Evolutionary conservation across 2,329 filamentous ascomycete genomes (phyloP).

Genomic region (Helotiales sp.): DNA sequence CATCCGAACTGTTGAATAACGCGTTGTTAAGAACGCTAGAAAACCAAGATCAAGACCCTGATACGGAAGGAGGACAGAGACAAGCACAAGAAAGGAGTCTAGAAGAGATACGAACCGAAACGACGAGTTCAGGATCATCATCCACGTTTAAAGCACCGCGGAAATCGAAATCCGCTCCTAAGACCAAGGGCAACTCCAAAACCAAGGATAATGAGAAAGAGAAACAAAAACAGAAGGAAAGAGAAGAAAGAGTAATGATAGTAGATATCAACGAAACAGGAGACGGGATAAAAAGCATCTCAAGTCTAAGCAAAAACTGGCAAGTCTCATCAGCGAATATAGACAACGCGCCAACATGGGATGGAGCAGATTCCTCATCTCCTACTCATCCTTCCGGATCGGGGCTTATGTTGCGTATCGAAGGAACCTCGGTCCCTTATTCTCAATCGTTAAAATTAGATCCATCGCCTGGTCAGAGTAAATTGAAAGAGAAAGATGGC

Average conservation of each 20-base stretch:
- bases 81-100: background rate
- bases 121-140: background rate
- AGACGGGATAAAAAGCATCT: constrained; percentile 64
- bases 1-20: constrained; percentile 68
- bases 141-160: background rate
- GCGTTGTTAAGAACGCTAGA: constrained; percentile 47
- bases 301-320: constrained; percentile 75
- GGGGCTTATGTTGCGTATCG: constrained; percentile 59
- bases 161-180: no score
- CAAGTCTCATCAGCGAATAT: constrained; percentile 57
- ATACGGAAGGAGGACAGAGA: background rate
- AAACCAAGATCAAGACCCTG: background rate
- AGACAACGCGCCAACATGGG: constrained; percentile 62
- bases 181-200: background rate
- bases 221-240: constrained; percentile 4
- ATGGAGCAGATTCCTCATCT: constrained; percentile 48
- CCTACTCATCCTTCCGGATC: no score
- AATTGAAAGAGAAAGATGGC: background rate
- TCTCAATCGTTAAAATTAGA: no score
- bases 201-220: constrained; percentile 2
- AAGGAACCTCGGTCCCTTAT: constrained; percentile 48
- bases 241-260: constrained; percentile 48
- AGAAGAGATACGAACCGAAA: background rate
- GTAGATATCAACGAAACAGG: constrained; percentile 52
- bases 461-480: background rate